Evolutionary conservation across 805 yeast species (phyloP).

Genomic region (Ogataea methanolica): DNA sequence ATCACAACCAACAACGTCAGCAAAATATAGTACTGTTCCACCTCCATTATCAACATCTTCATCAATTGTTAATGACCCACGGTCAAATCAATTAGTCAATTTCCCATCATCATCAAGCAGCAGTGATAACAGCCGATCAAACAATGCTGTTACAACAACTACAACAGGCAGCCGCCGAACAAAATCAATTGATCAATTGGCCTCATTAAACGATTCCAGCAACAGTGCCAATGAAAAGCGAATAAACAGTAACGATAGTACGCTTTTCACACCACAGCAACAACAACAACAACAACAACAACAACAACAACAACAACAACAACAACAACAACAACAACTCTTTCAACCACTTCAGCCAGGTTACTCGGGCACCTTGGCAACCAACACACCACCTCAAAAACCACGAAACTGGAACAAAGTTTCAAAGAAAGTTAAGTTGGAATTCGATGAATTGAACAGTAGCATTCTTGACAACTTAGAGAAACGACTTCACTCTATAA

Average conservation of each 20-base stretch:
- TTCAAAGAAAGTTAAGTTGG: slow-evolving; percentile 24
- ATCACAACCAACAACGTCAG: too few species aligned
- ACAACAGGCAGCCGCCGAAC: not conserved
- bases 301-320: too few species aligned
- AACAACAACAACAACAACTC: too few species aligned
- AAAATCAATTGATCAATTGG: not conserved
- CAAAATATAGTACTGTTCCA: not conserved
- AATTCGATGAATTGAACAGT: slow-evolving; percentile 25
- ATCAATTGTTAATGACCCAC: not conserved
- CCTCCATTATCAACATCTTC: not conserved
- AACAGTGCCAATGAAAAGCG: too few species aligned
- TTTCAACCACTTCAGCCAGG: not conserved
- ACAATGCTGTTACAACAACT: not conserved
- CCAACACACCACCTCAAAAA: not conserved
- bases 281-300: too few species aligned
- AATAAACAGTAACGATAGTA: too few species aligned
- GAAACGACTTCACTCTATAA: slow-evolving; percentile 20
- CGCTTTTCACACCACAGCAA: too few species aligned
- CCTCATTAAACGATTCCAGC: not conserved
- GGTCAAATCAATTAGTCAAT: not conserved
- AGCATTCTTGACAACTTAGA: slow-evolving; percentile 21
- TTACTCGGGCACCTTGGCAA: not conserved
- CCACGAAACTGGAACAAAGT: slow-evolving; percentile 2
- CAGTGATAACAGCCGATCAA: not conserved
- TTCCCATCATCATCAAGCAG: slow-evolving; percentile 1